Evolutionary conservation across 164 flowering plant species (phyloP).

Genomic region (Stephania japonica): DNA sequence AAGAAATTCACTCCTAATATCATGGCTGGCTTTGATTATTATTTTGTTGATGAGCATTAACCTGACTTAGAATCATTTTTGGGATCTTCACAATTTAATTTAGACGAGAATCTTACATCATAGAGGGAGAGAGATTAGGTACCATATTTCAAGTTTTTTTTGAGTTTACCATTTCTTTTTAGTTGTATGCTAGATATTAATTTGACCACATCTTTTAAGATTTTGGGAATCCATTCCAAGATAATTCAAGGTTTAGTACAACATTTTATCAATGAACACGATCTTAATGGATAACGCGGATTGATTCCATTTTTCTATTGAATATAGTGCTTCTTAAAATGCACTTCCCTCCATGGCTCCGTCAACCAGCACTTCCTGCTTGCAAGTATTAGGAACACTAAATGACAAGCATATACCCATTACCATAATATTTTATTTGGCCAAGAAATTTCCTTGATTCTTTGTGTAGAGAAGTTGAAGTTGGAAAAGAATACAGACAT

Average conservation of each 20-base stretch:
- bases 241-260: background rate
- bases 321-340: background rate
- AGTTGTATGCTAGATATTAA: background rate
- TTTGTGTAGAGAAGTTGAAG: background rate
- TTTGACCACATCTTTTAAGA: background rate
- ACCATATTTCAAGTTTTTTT: background rate
- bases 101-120: background rate
- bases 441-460: background rate
- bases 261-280: background rate
- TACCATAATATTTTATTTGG: background rate
- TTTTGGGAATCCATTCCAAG: constrained; percentile 3
- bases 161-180: too few species aligned
- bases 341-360: background rate
- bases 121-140: background rate
- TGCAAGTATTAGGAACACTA: background rate
- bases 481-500: background rate
- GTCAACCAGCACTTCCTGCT: background rate
- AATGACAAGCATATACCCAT: background rate
- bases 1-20: too few species aligned
- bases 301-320: background rate
- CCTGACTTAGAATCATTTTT: background rate
- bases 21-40: background rate
- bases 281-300: background rate
- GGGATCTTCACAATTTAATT: background rate
- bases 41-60: background rate